These are phyloP conservation scores for Trichophyton equinum DNA, from an alignment of 2,329 filamentous ascomycete species.

Conservation along the genomic window DNA sequence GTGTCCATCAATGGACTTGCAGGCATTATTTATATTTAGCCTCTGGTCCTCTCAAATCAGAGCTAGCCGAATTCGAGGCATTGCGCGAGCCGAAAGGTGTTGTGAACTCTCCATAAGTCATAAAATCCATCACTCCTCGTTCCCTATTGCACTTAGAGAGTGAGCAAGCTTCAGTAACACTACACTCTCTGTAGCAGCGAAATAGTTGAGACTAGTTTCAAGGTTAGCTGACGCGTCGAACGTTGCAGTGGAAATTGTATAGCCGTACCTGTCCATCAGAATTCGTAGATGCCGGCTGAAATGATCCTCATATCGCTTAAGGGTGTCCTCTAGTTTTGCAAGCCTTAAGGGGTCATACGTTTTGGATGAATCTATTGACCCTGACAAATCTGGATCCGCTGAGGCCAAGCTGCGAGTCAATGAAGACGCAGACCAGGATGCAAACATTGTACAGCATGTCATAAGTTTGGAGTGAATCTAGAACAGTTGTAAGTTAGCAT, in stretches of 20 bases:
- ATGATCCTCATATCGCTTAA: constrained; percentile 84
- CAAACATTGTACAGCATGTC: constrained; percentile 90
- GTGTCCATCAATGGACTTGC: background rate
- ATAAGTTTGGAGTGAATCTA: constrained; percentile 96
- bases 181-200: constrained; percentile 92
- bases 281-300: constrained; percentile 90
- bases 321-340: constrained; percentile 69
- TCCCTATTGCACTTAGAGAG: constrained; percentile 30
- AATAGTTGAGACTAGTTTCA: constrained; percentile 59
- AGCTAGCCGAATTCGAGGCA: no score
- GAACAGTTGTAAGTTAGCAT: constrained; percentile 8
- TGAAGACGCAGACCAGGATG: constrained; percentile 67
- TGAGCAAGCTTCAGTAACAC: constrained; percentile 65
- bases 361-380: constrained; percentile 19
- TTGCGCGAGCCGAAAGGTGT: background rate
- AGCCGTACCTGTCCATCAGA: constrained; percentile 59
- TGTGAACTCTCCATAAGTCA: background rate
- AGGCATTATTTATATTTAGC: background rate
- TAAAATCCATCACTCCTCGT: constrained; percentile 25
- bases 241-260: constrained; percentile 1
- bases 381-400: constrained; percentile 61
- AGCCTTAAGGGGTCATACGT: constrained; percentile 49
- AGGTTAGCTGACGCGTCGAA: background rate
- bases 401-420: constrained; percentile 74
- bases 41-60: background rate